Base-by-base conservation (phyloP, 768 basidiomycete species). In the Pisolithus orientalis region DNA sequence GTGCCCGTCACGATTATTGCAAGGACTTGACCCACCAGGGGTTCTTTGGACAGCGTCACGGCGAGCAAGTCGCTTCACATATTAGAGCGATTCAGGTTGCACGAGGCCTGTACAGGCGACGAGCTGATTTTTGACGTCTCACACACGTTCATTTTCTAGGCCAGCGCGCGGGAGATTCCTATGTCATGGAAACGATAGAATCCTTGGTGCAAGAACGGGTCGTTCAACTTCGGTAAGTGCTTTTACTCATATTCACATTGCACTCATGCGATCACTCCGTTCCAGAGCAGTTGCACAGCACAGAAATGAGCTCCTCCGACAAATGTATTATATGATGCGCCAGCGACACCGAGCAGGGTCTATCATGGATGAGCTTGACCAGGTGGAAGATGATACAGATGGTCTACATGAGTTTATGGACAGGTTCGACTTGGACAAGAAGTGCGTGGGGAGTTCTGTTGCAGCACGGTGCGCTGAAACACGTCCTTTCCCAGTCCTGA, bases 321-420 rank as follows among this genome's bases (percentile, higher is more conserved):
- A 89, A 65, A 82, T 90, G 80, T 85, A 79, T 69, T 68, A 70
- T 49, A 78, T 90, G 73, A 75, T 87, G 46, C 76, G 74, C 52
- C 74, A 73, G 51, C 78, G 79, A 60, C 71, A 78, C 48, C 71
- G 70, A 57, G 60, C 76, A 42, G 77, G 77, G 24, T 54, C 70
- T 32, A 56, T 76, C 38, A 61, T 78, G 29, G 55, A 21, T 21
- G 21, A 62, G 13, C 51, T 73, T 45, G 73, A 72, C 27, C 76
- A 73, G 13, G 62, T 60, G 31, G 59, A 59, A 16, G 77, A 75
- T n/a, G 64, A 67, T 21, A 21, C 21, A 21, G 21, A 21, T 34
- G 65, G 58, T 24, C 50, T 85, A 25, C 69, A 71, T 37, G 65
- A 61, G 28, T 88, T 86, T 60, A 62, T 87, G 53, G 74, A 77